Conservation (phyloP, 2,329 filamentous ascomycete genomes). For the Arthrobotrys megalospora region DNA sequence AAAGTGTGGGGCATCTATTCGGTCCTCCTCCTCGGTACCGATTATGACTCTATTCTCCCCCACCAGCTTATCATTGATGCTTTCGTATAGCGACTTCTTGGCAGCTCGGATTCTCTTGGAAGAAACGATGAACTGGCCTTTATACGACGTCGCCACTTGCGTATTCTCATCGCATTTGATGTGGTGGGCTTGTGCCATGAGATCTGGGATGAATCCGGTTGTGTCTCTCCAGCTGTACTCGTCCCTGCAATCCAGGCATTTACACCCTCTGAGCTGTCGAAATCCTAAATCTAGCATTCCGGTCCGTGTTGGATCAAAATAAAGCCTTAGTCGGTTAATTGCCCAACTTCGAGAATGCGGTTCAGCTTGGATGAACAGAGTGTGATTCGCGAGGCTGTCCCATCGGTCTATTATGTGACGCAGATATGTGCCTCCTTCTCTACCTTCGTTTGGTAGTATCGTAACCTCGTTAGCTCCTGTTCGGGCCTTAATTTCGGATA, state of each 20-base stretch:
- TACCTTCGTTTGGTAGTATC: slow-evolving; percentile 67
- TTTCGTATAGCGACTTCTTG: slow-evolving; percentile 66
- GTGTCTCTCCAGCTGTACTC: slow-evolving; percentile 68
- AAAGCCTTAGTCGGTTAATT: slow-evolving; percentile 67
- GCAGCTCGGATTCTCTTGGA: slow-evolving; percentile 68
- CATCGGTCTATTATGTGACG: slow-evolving; percentile 69
- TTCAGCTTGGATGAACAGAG: slow-evolving; percentile 70
- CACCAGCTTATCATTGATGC: slow-evolving; percentile 64
- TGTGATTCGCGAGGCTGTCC: slow-evolving; percentile 69
- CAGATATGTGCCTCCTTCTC: slow-evolving; percentile 70
- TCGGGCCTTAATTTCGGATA: slow-evolving; percentile 38
- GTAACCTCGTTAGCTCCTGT: slow-evolving; percentile 61
- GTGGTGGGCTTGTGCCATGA: slow-evolving; percentile 66
- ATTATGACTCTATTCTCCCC: slow-evolving; percentile 59
- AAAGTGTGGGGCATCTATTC: slow-evolving; percentile 60
- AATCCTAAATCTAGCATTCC: slow-evolving; percentile 70
- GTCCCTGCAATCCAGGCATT: slow-evolving; percentile 68
- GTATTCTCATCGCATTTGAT: slow-evolving; percentile 65
- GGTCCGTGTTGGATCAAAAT: slow-evolving; percentile 67
- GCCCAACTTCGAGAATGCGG: slow-evolving; percentile 68
- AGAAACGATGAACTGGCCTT: slow-evolving; percentile 70
- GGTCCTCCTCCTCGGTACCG: slow-evolving; percentile 22
- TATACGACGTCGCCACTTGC: slow-evolving; percentile 68
- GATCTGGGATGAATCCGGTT: slow-evolving; percentile 67
- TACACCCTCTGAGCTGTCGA: slow-evolving; percentile 66